Evolutionary conservation across 2,329 filamentous ascomycete genomes (phyloP).

Genomic region (Curvularia spicifera): DNA sequence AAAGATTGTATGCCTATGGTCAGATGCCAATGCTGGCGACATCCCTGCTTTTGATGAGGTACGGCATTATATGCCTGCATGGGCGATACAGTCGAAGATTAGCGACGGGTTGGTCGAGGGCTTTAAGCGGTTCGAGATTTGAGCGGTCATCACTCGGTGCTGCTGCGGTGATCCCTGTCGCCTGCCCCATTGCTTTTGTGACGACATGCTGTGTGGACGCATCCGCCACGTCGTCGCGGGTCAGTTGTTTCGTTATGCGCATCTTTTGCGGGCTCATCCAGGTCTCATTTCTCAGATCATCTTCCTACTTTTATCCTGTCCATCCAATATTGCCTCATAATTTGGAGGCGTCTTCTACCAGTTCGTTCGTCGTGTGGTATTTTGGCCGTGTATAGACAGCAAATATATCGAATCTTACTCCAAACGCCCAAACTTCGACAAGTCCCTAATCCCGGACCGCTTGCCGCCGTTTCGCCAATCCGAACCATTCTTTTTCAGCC

Average conservation of each 20-base stretch:
- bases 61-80: conserved; percentile 75
- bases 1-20: conserved; percentile 80
- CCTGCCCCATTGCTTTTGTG: conserved; percentile 37
- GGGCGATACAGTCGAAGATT: conserved; percentile 79
- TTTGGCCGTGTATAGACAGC: neutral
- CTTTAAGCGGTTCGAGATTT: conserved; percentile 66
- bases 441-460: neutral
- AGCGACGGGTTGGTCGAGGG: conserved; percentile 83
- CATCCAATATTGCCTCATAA: conserved; percentile 9
- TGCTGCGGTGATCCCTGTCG: conserved; percentile 34
- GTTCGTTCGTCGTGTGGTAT: neutral
- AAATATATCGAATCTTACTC: conserved; percentile 3
- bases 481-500: conserved; percentile 7
- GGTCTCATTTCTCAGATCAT: conserved; percentile 5
- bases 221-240: conserved; percentile 39
- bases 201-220: conserved; percentile 41
- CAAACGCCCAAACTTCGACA: neutral
- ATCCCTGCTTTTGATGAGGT: conserved; percentile 88
- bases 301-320: conserved; percentile 4
- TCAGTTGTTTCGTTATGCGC: conserved; percentile 33
- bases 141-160: conserved; percentile 29
- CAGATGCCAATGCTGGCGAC: conserved; percentile 76
- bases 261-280: conserved; percentile 19
- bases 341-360: conserved; percentile 17
- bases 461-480: conserved; percentile 1